A percentile compares a stretch with the other conserved stretches of the same genome.
phyloP scores from a whole-genome alignment of 2,329 filamentous ascomycete species.

The Tolypocladium sp. region DNA sequence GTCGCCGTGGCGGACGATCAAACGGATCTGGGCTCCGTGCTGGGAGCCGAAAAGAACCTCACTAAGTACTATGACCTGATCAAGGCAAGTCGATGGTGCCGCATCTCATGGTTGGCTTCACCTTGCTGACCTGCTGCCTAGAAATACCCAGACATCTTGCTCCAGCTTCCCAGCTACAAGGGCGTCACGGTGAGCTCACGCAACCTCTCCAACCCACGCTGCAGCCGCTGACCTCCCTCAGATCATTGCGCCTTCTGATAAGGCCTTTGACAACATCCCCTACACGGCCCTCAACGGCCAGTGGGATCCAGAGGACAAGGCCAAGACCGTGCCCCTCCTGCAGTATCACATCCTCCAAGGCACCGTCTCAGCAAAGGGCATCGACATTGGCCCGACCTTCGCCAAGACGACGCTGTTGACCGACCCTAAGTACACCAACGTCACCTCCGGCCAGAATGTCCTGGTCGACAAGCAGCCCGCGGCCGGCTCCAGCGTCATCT shows the following conservation, averaged over 20 bases:
- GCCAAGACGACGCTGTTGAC: slow-evolving; percentile 35
- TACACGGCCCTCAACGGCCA: slow-evolving; percentile 39
- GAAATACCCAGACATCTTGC: slow-evolving; percentile 36
- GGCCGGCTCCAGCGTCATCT: slow-evolving; percentile 27
- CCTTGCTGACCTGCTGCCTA: slow-evolving; percentile 7
- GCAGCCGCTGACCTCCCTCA: slow-evolving; percentile 3
- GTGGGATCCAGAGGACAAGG: slow-evolving; percentile 33
- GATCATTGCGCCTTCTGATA: slow-evolving; percentile 49
- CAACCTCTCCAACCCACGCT: background rate
- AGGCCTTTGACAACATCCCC: slow-evolving; percentile 45
- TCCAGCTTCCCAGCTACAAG: slow-evolving; percentile 31
- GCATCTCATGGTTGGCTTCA: background rate
- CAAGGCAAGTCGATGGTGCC: slow-evolving; percentile 20
- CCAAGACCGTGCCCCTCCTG: slow-evolving; percentile 40
- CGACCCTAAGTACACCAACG: slow-evolving; percentile 32
- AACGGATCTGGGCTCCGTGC: slow-evolving; percentile 28
- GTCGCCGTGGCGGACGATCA: slow-evolving; percentile 10
- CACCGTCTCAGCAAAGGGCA: slow-evolving; percentile 29
- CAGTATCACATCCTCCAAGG: slow-evolving; percentile 53
- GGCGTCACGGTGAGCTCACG: slow-evolving; percentile 31
- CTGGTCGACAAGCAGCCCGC: slow-evolving; percentile 32
- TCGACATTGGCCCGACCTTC: slow-evolving; percentile 25
- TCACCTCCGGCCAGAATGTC: slow-evolving; percentile 40
- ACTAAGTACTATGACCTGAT: slow-evolving; percentile 34
- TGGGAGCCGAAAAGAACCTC: slow-evolving; percentile 29